phyloP scores from a whole-genome alignment of 345 rosid genomes.

The Noccaea bulbosa region DNA sequence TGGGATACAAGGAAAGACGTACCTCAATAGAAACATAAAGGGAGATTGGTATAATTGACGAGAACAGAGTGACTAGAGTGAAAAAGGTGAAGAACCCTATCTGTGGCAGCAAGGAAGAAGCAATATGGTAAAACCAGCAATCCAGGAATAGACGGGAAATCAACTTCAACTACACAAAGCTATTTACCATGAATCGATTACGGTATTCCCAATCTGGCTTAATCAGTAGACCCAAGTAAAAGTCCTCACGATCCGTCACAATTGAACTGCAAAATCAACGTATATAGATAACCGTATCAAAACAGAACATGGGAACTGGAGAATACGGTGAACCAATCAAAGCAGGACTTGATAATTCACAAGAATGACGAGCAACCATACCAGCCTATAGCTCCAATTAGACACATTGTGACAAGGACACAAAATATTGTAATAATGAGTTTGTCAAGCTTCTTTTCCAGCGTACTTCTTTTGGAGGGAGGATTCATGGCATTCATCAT shows the following conservation, averaged over 20 bases:
- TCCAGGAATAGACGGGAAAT: conserved; percentile 21
- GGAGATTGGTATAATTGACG: conserved; percentile 95
- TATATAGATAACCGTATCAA: conserved; percentile 34
- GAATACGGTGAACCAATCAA: conserved; percentile 20
- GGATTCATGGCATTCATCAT: conserved; percentile 99
- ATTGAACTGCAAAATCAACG: conserved; percentile 72
- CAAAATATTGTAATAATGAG: conserved; percentile 88
- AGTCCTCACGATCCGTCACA: conserved; percentile 75
- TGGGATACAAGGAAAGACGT: conserved; percentile 32
- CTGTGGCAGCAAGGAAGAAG: conserved; percentile 53
- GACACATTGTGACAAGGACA: conserved; percentile 85
- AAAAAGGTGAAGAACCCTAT: conserved; percentile 76
- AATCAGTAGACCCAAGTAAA: conserved; percentile 54
- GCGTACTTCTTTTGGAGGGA: conserved; percentile 98
- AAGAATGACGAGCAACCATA: conserved; percentile 42
- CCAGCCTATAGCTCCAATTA: conserved; percentile 95
- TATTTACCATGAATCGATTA: conserved; percentile 71
- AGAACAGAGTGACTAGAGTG: conserved; percentile 91
- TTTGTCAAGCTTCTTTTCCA: conserved; percentile 99
- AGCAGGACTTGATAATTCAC: conserved; percentile 17
- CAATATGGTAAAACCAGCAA: conserved; percentile 24
- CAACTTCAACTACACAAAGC: conserved; percentile 35
- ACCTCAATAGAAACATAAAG: conserved; percentile 99
- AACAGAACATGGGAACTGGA: conserved; percentile 9
- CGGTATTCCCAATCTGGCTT: conserved; percentile 73